phyloP scores from a whole-genome alignment of 2,329 filamentous ascomycete species.

The Whalleya microplaca region DNA sequence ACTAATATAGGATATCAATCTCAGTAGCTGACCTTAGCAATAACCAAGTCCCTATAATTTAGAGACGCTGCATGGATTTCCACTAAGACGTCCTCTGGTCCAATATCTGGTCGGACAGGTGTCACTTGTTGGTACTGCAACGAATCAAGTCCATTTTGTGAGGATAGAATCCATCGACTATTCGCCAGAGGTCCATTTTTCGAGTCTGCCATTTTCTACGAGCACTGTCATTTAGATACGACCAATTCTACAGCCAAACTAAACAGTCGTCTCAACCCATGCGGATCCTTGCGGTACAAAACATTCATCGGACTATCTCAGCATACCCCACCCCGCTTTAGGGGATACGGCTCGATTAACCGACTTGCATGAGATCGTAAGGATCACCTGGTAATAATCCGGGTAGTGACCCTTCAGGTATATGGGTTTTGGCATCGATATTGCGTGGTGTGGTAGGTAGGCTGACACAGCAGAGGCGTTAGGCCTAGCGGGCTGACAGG shows the following conservation, averaged over 20 bases:
- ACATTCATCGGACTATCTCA: neutral
- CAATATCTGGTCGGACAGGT: conserved; percentile 38
- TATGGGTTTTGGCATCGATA: too few species aligned
- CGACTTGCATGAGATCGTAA: neutral
- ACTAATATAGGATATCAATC: neutral
- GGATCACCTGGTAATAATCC: too few species aligned
- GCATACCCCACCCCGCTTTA: neutral
- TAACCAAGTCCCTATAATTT: conserved; percentile 44
- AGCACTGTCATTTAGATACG: neutral
- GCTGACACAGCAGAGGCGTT: too few species aligned
- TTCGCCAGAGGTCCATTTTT: neutral
- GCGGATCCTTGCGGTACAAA: neutral
- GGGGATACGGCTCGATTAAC: neutral
- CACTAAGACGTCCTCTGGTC: conserved; percentile 59
- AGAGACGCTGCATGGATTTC: conserved; percentile 47
- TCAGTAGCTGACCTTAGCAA: conserved; percentile 34
- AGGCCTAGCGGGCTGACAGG: too few species aligned
- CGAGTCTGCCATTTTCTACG: neutral
- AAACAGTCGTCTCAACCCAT: neutral
- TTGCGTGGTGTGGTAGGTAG: too few species aligned
- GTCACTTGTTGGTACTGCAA: conserved; percentile 16
- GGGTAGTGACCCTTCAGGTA: too few species aligned
- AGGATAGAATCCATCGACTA: conserved; percentile 15
- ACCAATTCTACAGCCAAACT: neutral
- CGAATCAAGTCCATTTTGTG: conserved; percentile 10